Evolutionary conservation across 495 filamentous ascomycete species (phyloP).

Genomic region (Neurospora cerealis): DNA sequence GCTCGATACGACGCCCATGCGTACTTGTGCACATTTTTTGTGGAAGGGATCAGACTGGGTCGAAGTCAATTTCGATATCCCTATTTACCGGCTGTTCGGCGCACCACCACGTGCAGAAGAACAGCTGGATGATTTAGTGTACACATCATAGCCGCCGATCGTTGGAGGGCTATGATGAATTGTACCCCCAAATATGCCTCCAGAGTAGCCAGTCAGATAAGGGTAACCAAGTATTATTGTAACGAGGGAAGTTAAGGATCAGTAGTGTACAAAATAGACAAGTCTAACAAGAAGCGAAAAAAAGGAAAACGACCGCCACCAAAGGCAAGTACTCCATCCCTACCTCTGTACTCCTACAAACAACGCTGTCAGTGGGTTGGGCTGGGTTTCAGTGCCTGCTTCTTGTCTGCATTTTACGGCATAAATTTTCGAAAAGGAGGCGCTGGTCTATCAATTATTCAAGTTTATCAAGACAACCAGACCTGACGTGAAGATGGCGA

Average conservation of each 20-base stretch:
- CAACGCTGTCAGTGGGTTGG: too few relatives aligned
- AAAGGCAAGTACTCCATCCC: not conserved
- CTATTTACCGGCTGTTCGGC: not conserved
- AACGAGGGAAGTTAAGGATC: not conserved
- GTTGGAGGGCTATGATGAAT: not conserved
- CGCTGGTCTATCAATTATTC: not conserved
- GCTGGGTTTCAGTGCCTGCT: not conserved
- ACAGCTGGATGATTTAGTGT: not conserved
- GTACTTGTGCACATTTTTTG: not conserved
- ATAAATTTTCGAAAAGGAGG: not conserved
- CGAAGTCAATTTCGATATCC: not conserved
- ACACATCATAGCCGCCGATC: not conserved
- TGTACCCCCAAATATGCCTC: not conserved
- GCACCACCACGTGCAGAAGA: not conserved
- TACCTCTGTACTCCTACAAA: not conserved
- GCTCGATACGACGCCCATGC: not conserved
- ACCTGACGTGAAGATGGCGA: not conserved
- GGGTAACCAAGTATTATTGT: not conserved
- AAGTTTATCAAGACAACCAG: not conserved
- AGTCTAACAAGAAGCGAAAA: not conserved
- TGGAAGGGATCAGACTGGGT: not conserved
- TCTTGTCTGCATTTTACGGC: not conserved
- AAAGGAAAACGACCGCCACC: not conserved
- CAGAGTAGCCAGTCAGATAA: not conserved
- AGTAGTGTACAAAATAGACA: not conserved